Evolutionary conservation across 495 filamentous ascomycete species (phyloP).

Genomic region (Hypoxylon crocopeplum): DNA sequence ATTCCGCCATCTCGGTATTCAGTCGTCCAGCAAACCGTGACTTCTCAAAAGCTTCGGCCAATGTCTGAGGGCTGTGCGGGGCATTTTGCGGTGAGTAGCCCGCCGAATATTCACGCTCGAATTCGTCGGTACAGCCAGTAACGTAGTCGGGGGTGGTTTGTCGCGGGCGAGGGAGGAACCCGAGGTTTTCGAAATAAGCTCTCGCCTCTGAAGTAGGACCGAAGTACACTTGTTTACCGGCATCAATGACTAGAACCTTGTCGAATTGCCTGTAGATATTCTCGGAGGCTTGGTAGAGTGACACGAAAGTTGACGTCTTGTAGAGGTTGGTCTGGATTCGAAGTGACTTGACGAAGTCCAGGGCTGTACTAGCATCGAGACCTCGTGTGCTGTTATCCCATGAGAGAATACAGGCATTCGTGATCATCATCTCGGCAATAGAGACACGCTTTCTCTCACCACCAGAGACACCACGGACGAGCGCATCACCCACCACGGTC

Average conservation of each 20-base stretch:
- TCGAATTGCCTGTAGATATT: conserved; percentile 87
- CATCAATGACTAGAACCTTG: conserved; percentile 84
- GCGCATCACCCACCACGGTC: conserved; percentile 81
- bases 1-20: conserved; percentile 69
- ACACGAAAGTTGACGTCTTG: conserved; percentile 79
- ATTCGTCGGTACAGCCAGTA: conserved; percentile 83
- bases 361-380: conserved; percentile 81
- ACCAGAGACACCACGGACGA: conserved; percentile 83
- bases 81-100: conserved; percentile 67
- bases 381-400: conserved; percentile 91
- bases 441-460: conserved; percentile 82
- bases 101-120: conserved; percentile 76
- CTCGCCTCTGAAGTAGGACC: conserved; percentile 73
- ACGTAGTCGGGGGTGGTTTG: conserved; percentile 89
- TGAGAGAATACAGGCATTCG: conserved; percentile 71
- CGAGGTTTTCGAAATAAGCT: conserved; percentile 80
- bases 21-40: conserved; percentile 65
- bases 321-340: conserved; percentile 80
- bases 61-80: conserved; percentile 67
- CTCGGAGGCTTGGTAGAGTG: conserved; percentile 83
- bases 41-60: conserved; percentile 71
- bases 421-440: conserved; percentile 76
- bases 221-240: conserved; percentile 81
- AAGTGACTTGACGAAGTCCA: conserved; percentile 75
- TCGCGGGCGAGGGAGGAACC: conserved; percentile 77